These are phyloP conservation scores for Diaporthe velutina DNA, from an alignment of 2,329 filamentous ascomycete species.

Conservation along the genomic window DNA sequence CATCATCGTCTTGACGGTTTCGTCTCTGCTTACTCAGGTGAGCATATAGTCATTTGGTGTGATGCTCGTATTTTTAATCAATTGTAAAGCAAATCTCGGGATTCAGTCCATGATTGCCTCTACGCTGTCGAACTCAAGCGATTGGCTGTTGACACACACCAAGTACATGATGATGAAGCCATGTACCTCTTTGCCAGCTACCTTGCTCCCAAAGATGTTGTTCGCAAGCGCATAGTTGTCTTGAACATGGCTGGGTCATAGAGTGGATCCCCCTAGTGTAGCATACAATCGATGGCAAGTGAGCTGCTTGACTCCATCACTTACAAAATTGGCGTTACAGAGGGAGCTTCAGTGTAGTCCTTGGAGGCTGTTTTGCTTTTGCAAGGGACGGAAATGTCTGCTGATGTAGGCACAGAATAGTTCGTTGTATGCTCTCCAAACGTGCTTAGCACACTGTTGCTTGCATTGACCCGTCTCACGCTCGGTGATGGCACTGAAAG, in stretches of 20 bases:
- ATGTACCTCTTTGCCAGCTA: constrained; percentile 1
- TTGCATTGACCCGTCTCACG: too few relatives aligned
- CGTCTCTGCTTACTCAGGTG: neutral
- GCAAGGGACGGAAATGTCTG: neutral
- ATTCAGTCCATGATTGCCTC: neutral
- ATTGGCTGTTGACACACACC: constrained; percentile 9
- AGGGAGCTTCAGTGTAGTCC: constrained; percentile 15
- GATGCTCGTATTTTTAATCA: neutral
- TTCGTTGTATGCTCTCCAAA: neutral
- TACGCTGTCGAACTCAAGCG: neutral
- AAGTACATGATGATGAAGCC: constrained; percentile 23
- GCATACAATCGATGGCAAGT: constrained; percentile 7
- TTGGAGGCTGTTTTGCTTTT: constrained; percentile 5
- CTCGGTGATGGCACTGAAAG: neutral
- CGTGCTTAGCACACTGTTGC: neutral
- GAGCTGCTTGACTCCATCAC: constrained; percentile 9
- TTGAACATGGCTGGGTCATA: neutral
- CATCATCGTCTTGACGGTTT: neutral
- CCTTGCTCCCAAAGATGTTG: constrained; percentile 11
- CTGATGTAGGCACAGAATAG: neutral
- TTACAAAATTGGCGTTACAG: constrained; percentile 29
- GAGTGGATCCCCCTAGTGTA: constrained; percentile 2
- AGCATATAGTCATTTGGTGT: neutral
- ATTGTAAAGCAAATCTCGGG: neutral
- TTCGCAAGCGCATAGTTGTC: neutral